These are phyloP conservation scores for Mycena filopes DNA, from an alignment of 768 basidiomycete species.

Conservation along the genomic window DNA sequence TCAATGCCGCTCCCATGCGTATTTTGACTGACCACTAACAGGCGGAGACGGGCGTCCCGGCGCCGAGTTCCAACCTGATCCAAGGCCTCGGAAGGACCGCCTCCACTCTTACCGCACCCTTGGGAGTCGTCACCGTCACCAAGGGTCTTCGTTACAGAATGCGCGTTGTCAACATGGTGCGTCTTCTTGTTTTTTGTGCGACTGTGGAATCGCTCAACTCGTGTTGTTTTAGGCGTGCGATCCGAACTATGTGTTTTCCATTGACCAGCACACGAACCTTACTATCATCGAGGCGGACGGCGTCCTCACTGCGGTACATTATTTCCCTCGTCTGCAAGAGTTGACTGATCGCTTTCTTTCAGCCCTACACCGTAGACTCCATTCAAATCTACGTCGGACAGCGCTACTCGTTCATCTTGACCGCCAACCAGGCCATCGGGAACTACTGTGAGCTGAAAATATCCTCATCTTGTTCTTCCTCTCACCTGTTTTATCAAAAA, in stretches of 20 bases:
- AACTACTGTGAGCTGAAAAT: slow-evolving; percentile 49
- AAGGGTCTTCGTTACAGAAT: slow-evolving; percentile 52
- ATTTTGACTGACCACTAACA: too few species aligned
- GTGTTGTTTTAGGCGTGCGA: slow-evolving; percentile 36
- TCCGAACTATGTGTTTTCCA: slow-evolving; percentile 42
- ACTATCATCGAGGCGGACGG: slow-evolving; percentile 58
- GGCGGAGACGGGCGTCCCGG: slow-evolving; percentile 20
- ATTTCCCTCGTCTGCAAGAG: too few species aligned
- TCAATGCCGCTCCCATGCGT: too few species aligned
- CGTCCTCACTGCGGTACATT: slow-evolving; percentile 35
- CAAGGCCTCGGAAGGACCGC: slow-evolving; percentile 56
- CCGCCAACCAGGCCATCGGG: slow-evolving; percentile 47
- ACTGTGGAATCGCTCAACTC: neutral
- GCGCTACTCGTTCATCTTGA: slow-evolving; percentile 37
- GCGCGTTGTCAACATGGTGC: slow-evolving; percentile 41
- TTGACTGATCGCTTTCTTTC: too few species aligned
- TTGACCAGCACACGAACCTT: slow-evolving; percentile 42
- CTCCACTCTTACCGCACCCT: slow-evolving; percentile 44
- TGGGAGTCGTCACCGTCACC: slow-evolving; percentile 52
- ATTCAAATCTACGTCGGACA: slow-evolving; percentile 49
- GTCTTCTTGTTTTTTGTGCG: neutral
- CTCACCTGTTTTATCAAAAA: slow-evolving; percentile 15
- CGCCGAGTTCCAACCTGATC: slow-evolving; percentile 52
- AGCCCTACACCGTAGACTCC: slow-evolving; percentile 48
- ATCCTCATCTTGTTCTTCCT: neutral